phyloP scores from a whole-genome alignment of 2,329 filamentous ascomycete genomes.

The Verticillium klebahnii region DNA sequence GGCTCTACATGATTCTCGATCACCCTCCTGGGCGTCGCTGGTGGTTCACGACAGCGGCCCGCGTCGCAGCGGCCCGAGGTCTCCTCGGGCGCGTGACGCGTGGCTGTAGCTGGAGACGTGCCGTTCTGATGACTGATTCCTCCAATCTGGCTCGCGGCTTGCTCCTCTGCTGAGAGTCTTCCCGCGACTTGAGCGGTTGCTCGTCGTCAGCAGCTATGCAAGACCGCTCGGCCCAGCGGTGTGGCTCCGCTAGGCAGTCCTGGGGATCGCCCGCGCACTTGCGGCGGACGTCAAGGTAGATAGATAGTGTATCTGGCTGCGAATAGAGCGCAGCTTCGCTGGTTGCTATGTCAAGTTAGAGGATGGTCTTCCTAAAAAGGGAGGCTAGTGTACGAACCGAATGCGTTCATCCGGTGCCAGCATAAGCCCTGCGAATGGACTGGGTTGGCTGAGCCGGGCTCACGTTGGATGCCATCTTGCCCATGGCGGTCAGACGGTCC shows the following conservation, averaged over 20 bases:
- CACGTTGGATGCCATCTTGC: slow-evolving; percentile 41
- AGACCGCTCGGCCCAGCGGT: not conserved
- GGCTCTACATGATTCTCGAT: slow-evolving; percentile 1
- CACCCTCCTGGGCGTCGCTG: not conserved
- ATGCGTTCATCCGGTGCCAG: slow-evolving; percentile 23
- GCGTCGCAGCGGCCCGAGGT: not conserved
- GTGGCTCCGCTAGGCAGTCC: not conserved
- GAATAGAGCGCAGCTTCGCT: not conserved
- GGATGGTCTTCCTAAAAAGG: not conserved
- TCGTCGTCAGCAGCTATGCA: not conserved
- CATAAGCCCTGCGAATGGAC: slow-evolving; percentile 14
- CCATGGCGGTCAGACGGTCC: slow-evolving; percentile 46
- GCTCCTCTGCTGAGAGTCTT: not conserved
- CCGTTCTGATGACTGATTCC: not conserved
- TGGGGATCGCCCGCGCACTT: not conserved
- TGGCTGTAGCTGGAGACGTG: not conserved
- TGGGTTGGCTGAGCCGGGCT: slow-evolving; percentile 6
- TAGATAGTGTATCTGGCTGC: not conserved
- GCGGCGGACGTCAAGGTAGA: not conserved
- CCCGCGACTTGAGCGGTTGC: not conserved
- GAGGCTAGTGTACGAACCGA: not conserved
- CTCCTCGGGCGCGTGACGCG: not conserved
- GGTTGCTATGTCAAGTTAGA: not conserved
- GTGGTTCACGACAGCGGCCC: not conserved
- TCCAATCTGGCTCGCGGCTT: not conserved